Base-by-base conservation (phyloP, 257 asterid genomes). In the Primulina eburnea region DNA sequence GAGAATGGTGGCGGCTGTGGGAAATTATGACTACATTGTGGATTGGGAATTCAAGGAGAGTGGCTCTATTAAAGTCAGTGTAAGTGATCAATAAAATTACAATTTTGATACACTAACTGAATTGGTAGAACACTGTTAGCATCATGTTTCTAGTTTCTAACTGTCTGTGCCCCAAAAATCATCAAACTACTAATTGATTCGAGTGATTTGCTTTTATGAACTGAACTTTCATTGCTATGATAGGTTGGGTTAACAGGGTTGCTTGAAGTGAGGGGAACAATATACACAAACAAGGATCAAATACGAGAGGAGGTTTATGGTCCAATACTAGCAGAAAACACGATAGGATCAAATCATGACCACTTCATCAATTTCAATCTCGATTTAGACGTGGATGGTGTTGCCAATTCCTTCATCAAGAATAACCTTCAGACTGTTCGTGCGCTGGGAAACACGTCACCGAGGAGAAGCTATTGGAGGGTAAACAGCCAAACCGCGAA, bases 31-130 rank as follows among this genome's bases (percentile, higher is more conserved):
- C 79, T 90, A 88, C 76, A 64, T 85, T 20, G 78, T 87, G 53
- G 97, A 90, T 63, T 90, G 92, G 94, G 97, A 90, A 62, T 85
- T 90, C 84, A 86, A 78, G 80, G 77, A 81, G 60, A 81, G 77
- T 64, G 96, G 96, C 29, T 28, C 30, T n/a, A 78, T 87, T 35
- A 83, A 71, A 80, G 87, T 83, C 40, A 78, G 68, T 6, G 94
- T 85, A 65, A 85, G 87, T 80, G 29, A 71, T 67, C 66, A 55
- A 6, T 12, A 43, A 12, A 28, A 20, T 28, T 59, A 33, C 37
- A 18, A 26, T 11, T 21, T 33, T 14, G 47, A 40, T 59, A 26
- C 35, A 12, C 18, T 10, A 26, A 8, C 37, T 60, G 8, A 12
- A 4, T 14, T 14, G 7, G 52, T 40, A 40, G 11, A 37, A 37